A percentile compares a stretch with the other conserved stretches of the same genome.
These are phyloP conservation scores for Tetraselmis striata DNA, from an alignment of 139 green algal species.

Conservation along the genomic window DNA sequence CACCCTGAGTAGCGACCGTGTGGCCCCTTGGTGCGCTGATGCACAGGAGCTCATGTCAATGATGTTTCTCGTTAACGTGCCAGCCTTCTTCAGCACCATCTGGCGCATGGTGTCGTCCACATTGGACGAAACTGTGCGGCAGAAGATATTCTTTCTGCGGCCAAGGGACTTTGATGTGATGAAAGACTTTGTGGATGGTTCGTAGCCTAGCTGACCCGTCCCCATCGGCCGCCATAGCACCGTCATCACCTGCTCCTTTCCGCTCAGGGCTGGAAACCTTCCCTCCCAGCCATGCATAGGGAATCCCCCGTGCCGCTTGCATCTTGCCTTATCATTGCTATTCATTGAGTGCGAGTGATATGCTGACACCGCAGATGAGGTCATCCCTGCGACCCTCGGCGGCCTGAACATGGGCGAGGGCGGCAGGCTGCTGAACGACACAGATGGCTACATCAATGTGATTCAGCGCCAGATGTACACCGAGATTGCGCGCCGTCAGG, in stretches of 20 bases:
- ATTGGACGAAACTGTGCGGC: not conserved
- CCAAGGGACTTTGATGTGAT: not conserved
- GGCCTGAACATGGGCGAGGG: not conserved
- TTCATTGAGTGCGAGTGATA: not conserved
- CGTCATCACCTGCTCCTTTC: too few species aligned
- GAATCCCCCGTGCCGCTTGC: too few species aligned
- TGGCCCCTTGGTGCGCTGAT: not conserved
- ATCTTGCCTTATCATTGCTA: not conserved
- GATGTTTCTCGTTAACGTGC: not conserved
- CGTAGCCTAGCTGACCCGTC: too few species aligned
- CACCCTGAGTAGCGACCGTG: too few species aligned
- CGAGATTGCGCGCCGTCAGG: not conserved
- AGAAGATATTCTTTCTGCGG: not conserved
- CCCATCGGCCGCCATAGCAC: too few species aligned
- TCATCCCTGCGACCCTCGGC: not conserved
- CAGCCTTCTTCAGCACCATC: not conserved
- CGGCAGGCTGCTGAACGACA: not conserved
- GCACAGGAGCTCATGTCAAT: not conserved
- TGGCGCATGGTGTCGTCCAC: not conserved
- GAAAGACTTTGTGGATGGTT: not conserved
- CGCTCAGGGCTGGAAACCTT: too few species aligned
- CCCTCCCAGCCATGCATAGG: too few species aligned
- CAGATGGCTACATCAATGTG: not conserved
- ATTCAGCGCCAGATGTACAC: not conserved
- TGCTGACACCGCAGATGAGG: not conserved